A percentile compares a stretch with the other conserved stretches of the same genome.
phyloP scores from a whole-genome alignment of 495 filamentous ascomycete genomes.

The Glutinoglossum americanum region DNA sequence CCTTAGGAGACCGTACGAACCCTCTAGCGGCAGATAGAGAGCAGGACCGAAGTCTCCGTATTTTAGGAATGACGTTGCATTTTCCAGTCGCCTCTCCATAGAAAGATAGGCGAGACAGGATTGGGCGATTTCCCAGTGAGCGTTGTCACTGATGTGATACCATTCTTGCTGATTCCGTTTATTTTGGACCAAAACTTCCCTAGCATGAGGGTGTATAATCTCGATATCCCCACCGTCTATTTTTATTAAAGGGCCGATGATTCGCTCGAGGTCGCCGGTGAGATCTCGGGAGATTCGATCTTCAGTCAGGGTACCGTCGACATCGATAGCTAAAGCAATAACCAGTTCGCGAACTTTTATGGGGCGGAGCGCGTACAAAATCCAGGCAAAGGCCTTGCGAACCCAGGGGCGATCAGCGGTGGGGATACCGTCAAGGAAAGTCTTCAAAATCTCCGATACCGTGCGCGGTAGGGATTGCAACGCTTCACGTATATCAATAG shows the following conservation, averaged over 20 bases:
- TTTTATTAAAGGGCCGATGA: background rate
- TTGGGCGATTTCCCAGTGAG: background rate
- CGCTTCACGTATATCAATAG: background rate
- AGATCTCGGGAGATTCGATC: background rate
- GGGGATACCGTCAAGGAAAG: background rate
- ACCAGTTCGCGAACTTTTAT: background rate
- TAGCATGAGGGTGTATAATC: background rate
- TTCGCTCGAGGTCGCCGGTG: background rate
- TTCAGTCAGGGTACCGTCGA: background rate
- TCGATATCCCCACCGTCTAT: background rate
- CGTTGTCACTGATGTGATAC: background rate
- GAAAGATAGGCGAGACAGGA: background rate
- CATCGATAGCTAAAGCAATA: background rate
- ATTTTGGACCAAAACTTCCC: background rate
- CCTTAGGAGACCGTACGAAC: background rate
- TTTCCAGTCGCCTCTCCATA: background rate
- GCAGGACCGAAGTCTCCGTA: background rate
- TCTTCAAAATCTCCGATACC: background rate
- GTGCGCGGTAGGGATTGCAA: background rate
- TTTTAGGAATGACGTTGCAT: background rate
- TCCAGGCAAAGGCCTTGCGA: background rate
- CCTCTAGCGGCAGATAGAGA: background rate
- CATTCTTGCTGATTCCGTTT: background rate
- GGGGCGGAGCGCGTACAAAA: background rate
- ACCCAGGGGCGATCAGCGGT: background rate